A percentile compares a stretch with the other conserved stretches of the same genome.
Conservation (phyloP, 1,139 yeast species). For the Blastobotrys niveus region DNA sequence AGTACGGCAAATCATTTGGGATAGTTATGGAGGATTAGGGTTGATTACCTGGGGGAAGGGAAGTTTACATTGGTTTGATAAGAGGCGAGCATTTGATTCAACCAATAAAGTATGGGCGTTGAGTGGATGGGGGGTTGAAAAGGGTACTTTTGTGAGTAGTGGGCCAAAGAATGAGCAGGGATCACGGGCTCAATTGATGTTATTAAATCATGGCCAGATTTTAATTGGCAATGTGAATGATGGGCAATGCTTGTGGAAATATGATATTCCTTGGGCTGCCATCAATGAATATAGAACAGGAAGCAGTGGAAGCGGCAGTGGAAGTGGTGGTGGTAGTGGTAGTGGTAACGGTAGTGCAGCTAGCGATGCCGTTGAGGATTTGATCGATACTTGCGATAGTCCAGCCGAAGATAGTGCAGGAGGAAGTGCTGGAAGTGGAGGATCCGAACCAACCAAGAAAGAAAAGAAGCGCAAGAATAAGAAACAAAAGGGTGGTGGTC, state of each 20-base stretch:
- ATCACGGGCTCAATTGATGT: constrained; percentile 11
- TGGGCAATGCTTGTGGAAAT: constrained; percentile 44
- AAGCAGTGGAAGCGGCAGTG: background rate
- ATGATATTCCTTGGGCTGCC: constrained; percentile 39
- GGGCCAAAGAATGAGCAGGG: constrained; percentile 7
- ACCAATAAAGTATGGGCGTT: constrained; percentile 29
- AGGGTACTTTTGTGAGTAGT: constrained; percentile 17
- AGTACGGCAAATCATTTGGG: constrained; percentile 52
- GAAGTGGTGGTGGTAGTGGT: background rate
- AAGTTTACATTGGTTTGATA: constrained; percentile 56
- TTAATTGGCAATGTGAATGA: constrained; percentile 42
- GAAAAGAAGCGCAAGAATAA: background rate
- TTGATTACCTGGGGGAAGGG: constrained; percentile 53
- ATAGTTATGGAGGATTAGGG: constrained; percentile 44
- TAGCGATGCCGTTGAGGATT: background rate
- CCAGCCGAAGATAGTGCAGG: background rate
- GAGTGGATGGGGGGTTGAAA: constrained; percentile 27
- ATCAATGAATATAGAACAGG: too few relatives aligned
- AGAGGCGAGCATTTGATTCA: constrained; percentile 26
- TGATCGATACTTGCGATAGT: background rate
- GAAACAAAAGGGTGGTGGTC: too few relatives aligned
- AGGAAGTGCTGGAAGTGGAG: background rate
- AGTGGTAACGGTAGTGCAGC: background rate
- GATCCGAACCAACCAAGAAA: background rate
- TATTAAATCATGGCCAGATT: constrained; percentile 36